phyloP scores from a whole-genome alignment of 2,329 filamentous ascomycete species.

The Endocalyx cinctus region DNA sequence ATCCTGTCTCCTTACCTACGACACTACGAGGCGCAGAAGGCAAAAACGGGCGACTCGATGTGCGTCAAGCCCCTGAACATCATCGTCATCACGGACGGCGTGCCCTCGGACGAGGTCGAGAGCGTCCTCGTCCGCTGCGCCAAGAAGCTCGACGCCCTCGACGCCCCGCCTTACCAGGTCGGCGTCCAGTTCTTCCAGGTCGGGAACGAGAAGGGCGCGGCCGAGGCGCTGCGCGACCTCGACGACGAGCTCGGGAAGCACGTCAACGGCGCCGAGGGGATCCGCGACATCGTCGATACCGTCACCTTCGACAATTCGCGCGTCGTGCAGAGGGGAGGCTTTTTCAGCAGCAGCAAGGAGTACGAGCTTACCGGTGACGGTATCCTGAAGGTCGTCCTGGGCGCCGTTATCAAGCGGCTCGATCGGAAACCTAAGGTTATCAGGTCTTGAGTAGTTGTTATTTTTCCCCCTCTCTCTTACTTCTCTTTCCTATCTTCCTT shows the following conservation, averaged over 20 bases:
- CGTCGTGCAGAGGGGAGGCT: conserved; percentile 24
- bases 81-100: conserved; percentile 90
- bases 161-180: conserved; percentile 74
- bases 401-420: conserved; percentile 64
- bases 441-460: too few relatives aligned
- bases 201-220: conserved; percentile 65
- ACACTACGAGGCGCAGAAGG: conserved; percentile 39
- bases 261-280: conserved; percentile 40
- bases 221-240: conserved; percentile 61
- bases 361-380: conserved; percentile 57
- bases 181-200: conserved; percentile 97
- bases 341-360: too few relatives aligned
- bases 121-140: conserved; percentile 63
- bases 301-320: conserved; percentile 62
- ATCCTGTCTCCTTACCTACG: conserved; percentile 72
- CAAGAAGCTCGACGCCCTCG: conserved; percentile 61
- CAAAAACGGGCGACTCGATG: conserved; percentile 29
- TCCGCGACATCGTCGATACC: conserved; percentile 90
- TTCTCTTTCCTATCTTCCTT: too few relatives aligned
- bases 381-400: conserved; percentile 79
- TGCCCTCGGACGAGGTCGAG: conserved; percentile 74
- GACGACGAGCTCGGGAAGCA: conserved; percentile 66
- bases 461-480: too few relatives aligned
- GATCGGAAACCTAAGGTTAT: too few relatives aligned
- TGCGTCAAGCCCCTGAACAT: conserved; percentile 76